These are phyloP conservation scores for Nitzschia sp. DNA, from an alignment of 108 stramenopile genomes.

Conservation along the genomic window DNA sequence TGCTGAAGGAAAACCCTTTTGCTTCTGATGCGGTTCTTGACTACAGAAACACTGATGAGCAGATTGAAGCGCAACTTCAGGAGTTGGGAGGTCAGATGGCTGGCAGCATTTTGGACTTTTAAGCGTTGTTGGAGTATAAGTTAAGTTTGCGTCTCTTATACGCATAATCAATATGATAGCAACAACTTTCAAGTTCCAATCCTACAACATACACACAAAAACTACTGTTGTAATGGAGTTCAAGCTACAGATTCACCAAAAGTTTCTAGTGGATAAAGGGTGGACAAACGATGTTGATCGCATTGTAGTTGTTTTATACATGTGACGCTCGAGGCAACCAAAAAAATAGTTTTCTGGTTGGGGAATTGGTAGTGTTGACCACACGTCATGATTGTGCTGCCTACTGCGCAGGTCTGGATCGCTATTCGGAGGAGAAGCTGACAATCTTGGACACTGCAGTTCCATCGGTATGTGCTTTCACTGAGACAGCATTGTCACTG, in stretches of 20 bases:
- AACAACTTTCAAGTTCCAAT: not conserved
- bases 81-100: conserved; percentile 70
- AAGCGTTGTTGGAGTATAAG: not conserved
- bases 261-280: too few species aligned
- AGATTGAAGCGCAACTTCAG: conserved; percentile 71
- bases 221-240: too few species aligned
- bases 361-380: too few species aligned
- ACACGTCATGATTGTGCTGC: too few species aligned
- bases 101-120: conserved; percentile 58
- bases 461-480: conserved; percentile 7
- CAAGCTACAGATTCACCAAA: too few species aligned
- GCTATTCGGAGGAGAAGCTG: not conserved
- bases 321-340: too few species aligned
- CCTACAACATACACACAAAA: too few species aligned
- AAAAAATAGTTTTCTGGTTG: too few species aligned
- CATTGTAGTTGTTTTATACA: too few species aligned
- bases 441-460: not conserved
- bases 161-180: not conserved
- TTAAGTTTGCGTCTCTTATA: too few species aligned
- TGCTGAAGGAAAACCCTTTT: conserved; percentile 40
- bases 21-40: conserved; percentile 1
- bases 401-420: too few species aligned
- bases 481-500: conserved; percentile 14
- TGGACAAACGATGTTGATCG: too few species aligned
- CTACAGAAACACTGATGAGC: conserved; percentile 35